Base-by-base conservation (phyloP, 805 yeast genomes). In the Diddensiella santjacobensis region DNA sequence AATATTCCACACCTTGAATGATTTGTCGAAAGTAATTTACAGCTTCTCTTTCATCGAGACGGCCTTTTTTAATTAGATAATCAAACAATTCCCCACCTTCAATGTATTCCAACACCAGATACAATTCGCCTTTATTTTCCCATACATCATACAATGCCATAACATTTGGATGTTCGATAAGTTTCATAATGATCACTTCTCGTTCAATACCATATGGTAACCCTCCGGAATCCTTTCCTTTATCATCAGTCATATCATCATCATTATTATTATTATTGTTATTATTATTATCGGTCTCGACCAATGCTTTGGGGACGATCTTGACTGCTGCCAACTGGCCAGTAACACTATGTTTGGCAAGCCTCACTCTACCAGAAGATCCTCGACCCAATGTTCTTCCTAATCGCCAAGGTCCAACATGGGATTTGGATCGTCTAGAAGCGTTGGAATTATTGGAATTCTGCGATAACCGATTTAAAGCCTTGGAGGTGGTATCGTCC, bases 41-140 rank as follows among this genome's bases (percentile, higher is more conserved):
- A 2, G 98, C 98, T 62, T 93, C 97, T 44, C 75, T 73, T 66
- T 93, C 99, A 47, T 84, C 90, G 40, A 93, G 73, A 31, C 87
- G 82, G 10, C 98, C 98, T 48, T 84, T 77, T 63, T 88, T 89
- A 50, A 93, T 90, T 47, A 93, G 73, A 57, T 90, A 80, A 68
- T 93, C 97, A 62, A 93, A 93, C 44, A 93, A 73, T 70, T 93
- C 99, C 40, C 99, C 99, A 46, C 96, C 96, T 69, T 93, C 97
- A 42, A 95, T 90, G 68, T 93, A 93, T 68, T 93, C 99, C 48
- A 93, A 70, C 4, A 93, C 95, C 57, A 93, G 77, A 62, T 91
- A 63, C 49, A 93, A 73, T 51, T 91, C 96, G 61, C 87, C 88
- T 56, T 88, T 83, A 56, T 95, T 91, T 67, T 93, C 99, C 98